Evolutionary conservation across 805 yeast genomes (phyloP).

Genomic region (Yamadazyma kitorensis): DNA sequence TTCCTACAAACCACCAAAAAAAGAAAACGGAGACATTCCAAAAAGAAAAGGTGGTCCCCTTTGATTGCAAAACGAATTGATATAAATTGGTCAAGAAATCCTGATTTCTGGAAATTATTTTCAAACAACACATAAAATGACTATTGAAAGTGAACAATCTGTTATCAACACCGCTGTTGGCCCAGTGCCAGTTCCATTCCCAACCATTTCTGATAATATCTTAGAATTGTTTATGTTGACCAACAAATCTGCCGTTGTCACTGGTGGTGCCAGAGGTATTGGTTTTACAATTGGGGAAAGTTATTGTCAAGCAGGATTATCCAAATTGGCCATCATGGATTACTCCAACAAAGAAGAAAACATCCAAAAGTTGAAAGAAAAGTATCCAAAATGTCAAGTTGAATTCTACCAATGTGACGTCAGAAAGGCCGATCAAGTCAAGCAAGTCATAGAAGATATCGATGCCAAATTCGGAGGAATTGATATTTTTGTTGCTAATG

Average conservation of each 20-base stretch:
- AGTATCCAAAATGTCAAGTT: constrained; percentile 31
- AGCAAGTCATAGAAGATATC: constrained; percentile 28
- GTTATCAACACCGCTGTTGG: constrained; percentile 36
- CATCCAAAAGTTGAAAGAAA: constrained; percentile 21
- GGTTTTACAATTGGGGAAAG: constrained; percentile 36
- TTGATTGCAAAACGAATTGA: no score
- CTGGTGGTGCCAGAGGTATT: constrained; percentile 40
- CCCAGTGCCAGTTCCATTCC: constrained; percentile 35
- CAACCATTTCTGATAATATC: constrained; percentile 24
- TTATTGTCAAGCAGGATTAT: constrained; percentile 35
- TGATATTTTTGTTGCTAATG: constrained; percentile 46
- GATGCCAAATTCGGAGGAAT: constrained; percentile 32
- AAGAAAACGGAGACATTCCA: no score
- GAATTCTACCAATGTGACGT: constrained; percentile 38
- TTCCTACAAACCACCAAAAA: no score
- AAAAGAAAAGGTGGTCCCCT: no score
- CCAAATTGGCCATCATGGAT: constrained; percentile 40
- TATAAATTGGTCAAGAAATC: no score
- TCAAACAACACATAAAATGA: no score
- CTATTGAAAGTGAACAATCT: constrained; percentile 22
- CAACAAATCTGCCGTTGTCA: constrained; percentile 32
- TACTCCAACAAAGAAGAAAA: constrained; percentile 30
- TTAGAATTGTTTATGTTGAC: constrained; percentile 28
- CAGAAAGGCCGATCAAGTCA: constrained; percentile 36
- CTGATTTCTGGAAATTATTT: no score